phyloP scores from a whole-genome alignment of 768 basidiomycete species.

The Boletus tylopilopsis region DNA sequence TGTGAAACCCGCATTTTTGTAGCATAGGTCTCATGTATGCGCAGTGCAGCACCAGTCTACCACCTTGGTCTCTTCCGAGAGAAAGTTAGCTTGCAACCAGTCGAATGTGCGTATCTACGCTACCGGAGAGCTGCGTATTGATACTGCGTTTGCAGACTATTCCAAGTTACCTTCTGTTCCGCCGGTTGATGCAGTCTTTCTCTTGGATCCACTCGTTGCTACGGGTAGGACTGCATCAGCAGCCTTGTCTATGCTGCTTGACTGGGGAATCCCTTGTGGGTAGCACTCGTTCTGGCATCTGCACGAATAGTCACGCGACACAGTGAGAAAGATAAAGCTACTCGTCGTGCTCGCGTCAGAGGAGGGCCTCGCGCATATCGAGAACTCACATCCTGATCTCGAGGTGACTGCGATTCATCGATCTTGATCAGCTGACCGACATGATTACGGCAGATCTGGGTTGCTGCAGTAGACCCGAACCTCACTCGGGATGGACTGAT shows the following conservation, averaged over 20 bases:
- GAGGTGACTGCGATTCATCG: constrained; percentile 49
- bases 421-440: background rate
- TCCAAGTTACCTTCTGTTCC: constrained; percentile 80
- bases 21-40: background rate
- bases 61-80: constrained; percentile 90
- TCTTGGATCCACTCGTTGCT: constrained; percentile 91
- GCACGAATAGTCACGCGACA: background rate
- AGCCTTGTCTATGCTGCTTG: constrained; percentile 79
- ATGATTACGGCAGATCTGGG: constrained; percentile 68
- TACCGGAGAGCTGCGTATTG: background rate
- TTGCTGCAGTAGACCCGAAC: constrained; percentile 71
- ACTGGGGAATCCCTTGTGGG: constrained; percentile 77
- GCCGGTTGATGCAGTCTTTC: constrained; percentile 77
- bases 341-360: constrained; percentile 78
- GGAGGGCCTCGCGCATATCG: constrained; percentile 66
- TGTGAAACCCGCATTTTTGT: constrained; percentile 26
- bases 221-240: constrained; percentile 92
- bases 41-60: constrained; percentile 77
- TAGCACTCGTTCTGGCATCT: background rate
- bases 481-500: constrained; percentile 78
- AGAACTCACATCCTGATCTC: constrained; percentile 66
- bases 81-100: constrained; percentile 82
- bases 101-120: constrained; percentile 63
- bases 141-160: constrained; percentile 54
- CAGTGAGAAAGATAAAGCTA: constrained; percentile 73